These are phyloP conservation scores for Beauveria sp. DNA, from an alignment of 2,329 filamentous ascomycete genomes.

Conservation along the genomic window DNA sequence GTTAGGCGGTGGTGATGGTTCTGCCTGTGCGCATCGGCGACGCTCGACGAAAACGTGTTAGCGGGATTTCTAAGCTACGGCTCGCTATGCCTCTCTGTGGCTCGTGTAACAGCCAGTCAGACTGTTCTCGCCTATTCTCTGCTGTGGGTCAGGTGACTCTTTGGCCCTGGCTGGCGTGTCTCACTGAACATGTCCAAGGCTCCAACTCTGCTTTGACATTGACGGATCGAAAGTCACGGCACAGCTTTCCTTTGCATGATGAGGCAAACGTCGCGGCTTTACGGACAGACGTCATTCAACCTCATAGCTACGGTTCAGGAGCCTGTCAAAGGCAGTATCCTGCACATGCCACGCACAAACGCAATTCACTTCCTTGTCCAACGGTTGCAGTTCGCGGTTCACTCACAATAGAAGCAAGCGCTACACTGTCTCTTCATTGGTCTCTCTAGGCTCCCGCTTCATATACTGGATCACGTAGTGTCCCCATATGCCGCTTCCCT, in stretches of 20 bases:
- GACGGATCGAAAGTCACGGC: background rate
- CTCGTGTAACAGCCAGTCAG: background rate
- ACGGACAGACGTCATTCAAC: too few relatives aligned
- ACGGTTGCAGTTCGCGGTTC: too few relatives aligned
- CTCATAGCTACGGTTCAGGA: too few relatives aligned
- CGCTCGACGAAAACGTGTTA: background rate
- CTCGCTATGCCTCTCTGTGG: background rate
- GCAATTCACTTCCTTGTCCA: too few relatives aligned
- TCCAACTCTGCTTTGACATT: background rate
- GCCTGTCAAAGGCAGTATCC: too few relatives aligned
- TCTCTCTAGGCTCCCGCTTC: background rate
- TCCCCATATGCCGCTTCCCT: constrained; percentile 12
- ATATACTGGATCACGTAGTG: constrained; percentile 12
- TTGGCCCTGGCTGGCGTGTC: background rate
- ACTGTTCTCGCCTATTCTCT: background rate
- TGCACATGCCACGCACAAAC: too few relatives aligned
- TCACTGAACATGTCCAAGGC: background rate
- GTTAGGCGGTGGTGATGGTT: constrained; percentile 11
- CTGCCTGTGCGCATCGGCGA: background rate
- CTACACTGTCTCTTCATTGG: background rate
- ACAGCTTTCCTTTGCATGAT: too few relatives aligned
- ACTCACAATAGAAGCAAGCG: background rate
- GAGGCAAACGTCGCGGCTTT: too few relatives aligned
- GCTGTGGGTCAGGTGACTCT: background rate
- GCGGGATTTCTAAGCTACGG: background rate